Evolutionary conservation across 495 filamentous ascomycete species (phyloP).

Genomic region (Neurospora sp.): DNA sequence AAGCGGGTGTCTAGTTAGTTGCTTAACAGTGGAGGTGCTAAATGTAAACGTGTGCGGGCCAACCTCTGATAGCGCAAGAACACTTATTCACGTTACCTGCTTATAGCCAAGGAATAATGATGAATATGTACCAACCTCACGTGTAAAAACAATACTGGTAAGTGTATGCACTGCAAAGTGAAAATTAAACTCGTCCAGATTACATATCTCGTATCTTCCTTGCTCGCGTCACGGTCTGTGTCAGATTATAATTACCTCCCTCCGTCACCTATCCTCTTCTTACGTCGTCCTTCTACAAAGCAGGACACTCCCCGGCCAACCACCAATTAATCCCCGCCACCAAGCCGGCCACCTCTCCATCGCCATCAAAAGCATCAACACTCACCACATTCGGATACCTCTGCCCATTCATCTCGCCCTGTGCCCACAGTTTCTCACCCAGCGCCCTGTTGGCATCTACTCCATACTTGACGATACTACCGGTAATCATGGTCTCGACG

Average conservation of each 20-base stretch:
- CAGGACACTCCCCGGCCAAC: constrained; percentile 1
- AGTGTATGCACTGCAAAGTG: background rate
- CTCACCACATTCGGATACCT: background rate
- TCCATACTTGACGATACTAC: background rate
- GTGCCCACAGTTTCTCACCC: background rate
- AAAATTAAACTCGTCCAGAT: background rate
- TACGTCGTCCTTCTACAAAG: background rate
- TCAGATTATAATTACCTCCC: too few relatives aligned
- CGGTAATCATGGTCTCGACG: background rate
- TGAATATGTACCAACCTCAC: too few relatives aligned
- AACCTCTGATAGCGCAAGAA: background rate
- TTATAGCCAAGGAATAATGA: too few relatives aligned
- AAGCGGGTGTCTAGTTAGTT: background rate
- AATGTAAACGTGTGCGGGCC: background rate
- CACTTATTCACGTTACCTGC: background rate
- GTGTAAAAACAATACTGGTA: background rate
- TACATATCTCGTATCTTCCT: background rate
- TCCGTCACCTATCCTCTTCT: too few relatives aligned
- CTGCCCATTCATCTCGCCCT: background rate
- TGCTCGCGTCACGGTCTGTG: background rate
- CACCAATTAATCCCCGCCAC: background rate
- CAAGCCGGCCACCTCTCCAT: background rate
- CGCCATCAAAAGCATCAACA: background rate
- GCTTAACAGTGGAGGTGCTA: background rate
- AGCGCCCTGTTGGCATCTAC: background rate